phyloP scores from a whole-genome alignment of 345 rosid species.

The Moricandia arvensis region DNA sequence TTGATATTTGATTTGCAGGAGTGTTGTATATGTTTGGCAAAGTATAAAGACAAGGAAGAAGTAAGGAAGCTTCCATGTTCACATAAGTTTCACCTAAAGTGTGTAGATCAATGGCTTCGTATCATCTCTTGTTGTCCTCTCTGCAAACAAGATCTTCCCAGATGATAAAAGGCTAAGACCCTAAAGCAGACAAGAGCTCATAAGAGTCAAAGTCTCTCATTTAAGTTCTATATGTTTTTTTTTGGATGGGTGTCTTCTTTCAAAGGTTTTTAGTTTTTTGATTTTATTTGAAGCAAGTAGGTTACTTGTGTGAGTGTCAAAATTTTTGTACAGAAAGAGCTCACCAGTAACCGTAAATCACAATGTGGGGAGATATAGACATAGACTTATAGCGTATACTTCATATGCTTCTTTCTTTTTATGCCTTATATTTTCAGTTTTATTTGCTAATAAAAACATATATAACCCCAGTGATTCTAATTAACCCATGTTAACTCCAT shows the following conservation, averaged over 20 bases:
- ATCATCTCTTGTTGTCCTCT: slow-evolving; percentile 96
- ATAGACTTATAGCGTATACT: slow-evolving; percentile 7
- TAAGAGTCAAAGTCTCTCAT: slow-evolving; percentile 18
- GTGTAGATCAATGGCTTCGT: slow-evolving; percentile 97
- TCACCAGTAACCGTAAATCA: slow-evolving; percentile 37
- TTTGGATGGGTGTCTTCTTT: neutral
- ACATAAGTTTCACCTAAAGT: slow-evolving; percentile 81
- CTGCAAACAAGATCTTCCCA: slow-evolving; percentile 81
- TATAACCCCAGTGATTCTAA: neutral
- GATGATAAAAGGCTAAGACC: slow-evolving; percentile 32
- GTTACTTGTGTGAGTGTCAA: slow-evolving; percentile 38
- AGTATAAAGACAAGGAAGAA: slow-evolving; percentile 86
- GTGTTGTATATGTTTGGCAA: slow-evolving; percentile 88
- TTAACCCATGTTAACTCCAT: neutral
- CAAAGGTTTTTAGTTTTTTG: neutral
- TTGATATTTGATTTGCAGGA: slow-evolving; percentile 47
- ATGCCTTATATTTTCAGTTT: neutral
- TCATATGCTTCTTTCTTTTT: neutral
- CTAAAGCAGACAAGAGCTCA: slow-evolving; percentile 11
- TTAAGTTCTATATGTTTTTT: neutral
- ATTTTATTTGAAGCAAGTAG: slow-evolving; percentile 29
- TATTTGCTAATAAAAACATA: neutral
- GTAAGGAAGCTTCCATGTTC: slow-evolving; percentile 86
- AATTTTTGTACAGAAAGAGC: slow-evolving; percentile 31
- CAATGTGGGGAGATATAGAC: slow-evolving; percentile 18